Conservation (phyloP, 495 filamentous ascomycete species). For the Halenospora varia region DNA sequence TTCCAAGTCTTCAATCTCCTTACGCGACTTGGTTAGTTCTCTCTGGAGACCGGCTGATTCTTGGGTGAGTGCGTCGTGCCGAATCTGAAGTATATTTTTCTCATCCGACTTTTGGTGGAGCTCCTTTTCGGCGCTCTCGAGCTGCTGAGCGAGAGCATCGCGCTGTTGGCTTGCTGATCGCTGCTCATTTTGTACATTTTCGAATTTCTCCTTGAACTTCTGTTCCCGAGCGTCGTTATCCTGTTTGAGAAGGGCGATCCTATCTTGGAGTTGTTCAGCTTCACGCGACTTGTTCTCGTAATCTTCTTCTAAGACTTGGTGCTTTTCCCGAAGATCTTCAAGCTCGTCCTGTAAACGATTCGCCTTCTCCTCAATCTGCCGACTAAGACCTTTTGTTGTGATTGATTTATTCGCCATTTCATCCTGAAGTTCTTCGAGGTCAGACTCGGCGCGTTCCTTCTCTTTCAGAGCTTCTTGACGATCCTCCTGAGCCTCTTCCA, state of each 20-base stretch:
- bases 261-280: conserved; percentile 17
- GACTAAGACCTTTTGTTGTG: conserved; percentile 67
- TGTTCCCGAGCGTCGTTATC: conserved; percentile 39
- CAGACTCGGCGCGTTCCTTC: conserved; percentile 52
- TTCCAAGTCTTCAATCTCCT: conserved; percentile 53
- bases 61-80: conserved; percentile 62
- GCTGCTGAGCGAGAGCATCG: conserved; percentile 38
- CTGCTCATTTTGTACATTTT: conserved; percentile 35
- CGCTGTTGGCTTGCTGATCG: conserved; percentile 35
- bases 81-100: conserved; percentile 65
- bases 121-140: conserved; percentile 52
- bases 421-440: conserved; percentile 64
- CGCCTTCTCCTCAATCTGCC: conserved; percentile 70
- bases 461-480: conserved; percentile 59
- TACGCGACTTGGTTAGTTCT: conserved; percentile 54
- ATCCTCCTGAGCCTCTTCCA: conserved; percentile 55
- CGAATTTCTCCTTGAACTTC: conserved; percentile 40
- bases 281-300: conserved; percentile 12
- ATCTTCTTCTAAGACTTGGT: conserved; percentile 15
- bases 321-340: conserved; percentile 52
- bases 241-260: conserved; percentile 34
- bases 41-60: conserved; percentile 65
- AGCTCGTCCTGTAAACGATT: conserved; percentile 62
- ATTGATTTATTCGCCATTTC: conserved; percentile 78
- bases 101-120: conserved; percentile 48